Percentiles rank a stretch among this genome's conserved stretches.
phyloP scores from a whole-genome alignment of 2,329 filamentous ascomycete genomes.

The Magnaporthiopsis poae region DNA sequence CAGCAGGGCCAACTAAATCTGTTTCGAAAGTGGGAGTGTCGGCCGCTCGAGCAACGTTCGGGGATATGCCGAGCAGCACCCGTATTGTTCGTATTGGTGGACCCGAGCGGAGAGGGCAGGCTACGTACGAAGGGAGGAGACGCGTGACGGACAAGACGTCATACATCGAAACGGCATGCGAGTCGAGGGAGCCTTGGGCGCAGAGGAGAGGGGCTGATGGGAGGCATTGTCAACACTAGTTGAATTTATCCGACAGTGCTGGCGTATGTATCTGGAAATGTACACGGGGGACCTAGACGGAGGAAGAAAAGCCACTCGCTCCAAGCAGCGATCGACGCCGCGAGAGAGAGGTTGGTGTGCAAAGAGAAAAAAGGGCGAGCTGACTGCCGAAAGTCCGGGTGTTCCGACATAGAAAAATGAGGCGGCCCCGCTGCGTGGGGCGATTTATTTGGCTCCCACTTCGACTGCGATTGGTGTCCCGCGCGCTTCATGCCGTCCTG shows the following conservation, averaged over 20 bases:
- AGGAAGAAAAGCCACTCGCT: not conserved
- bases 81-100: not conserved
- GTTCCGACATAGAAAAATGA: not conserved
- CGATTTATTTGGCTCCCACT: no score
- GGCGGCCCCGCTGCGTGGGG: no score
- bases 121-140: not conserved
- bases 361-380: not conserved
- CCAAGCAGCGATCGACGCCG: not conserved
- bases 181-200: not conserved
- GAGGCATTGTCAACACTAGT: not conserved
- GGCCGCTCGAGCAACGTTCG: no score
- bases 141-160: not conserved
- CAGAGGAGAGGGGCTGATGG: no score
- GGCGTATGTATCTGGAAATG: not conserved
- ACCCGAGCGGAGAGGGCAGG: not conserved
- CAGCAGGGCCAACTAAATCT: not conserved
- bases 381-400: not conserved
- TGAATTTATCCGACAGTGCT: not conserved
- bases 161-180: not conserved
- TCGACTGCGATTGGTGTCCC: no score
- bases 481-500: no score
- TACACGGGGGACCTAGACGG: not conserved
- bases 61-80: not conserved
- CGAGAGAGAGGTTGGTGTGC: no score
- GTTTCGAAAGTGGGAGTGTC: not conserved